These are phyloP conservation scores for Sclerotinia nivalis DNA, from an alignment of 2,329 filamentous ascomycete species.

Conservation along the genomic window DNA sequence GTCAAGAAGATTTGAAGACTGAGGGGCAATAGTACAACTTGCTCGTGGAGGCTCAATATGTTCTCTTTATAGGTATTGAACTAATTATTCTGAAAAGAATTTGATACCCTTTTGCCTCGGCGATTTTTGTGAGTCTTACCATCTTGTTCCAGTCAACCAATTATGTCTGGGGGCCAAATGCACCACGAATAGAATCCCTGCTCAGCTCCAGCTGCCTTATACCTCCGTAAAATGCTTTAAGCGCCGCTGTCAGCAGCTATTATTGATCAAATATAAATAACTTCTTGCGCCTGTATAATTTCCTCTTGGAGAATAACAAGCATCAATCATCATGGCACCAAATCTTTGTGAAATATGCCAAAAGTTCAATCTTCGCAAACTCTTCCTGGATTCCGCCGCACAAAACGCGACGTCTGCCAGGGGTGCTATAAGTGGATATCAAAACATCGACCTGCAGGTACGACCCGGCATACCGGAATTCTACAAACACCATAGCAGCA, in stretches of 20 bases:
- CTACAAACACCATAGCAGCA: slow-evolving; percentile 14
- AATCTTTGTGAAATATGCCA: slow-evolving; percentile 18
- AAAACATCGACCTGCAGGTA: slow-evolving; percentile 15
- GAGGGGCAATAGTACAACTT: not conserved
- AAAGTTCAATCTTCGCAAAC: slow-evolving; percentile 13
- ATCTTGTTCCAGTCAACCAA: not conserved
- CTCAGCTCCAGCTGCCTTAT: slow-evolving; percentile 2
- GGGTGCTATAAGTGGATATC: slow-evolving; percentile 18
- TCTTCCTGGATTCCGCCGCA: slow-evolving; percentile 17
- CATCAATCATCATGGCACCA: not conserved
- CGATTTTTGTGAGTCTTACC: not conserved
- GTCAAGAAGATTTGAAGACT: not conserved
- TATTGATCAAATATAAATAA: not conserved
- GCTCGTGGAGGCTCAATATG: not conserved
- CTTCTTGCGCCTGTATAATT: not conserved
- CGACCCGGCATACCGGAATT: slow-evolving; percentile 21
- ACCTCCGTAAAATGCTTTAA: not conserved
- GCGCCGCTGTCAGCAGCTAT: not conserved
- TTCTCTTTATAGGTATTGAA: not conserved
- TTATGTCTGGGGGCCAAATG: not conserved
- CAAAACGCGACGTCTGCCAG: slow-evolving; percentile 6
- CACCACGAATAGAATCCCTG: slow-evolving; percentile 1
- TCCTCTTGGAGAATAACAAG: not conserved
- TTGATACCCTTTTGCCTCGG: not conserved
- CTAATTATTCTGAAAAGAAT: not conserved